Conservation (phyloP, 192 early-diverging fungal genomes). For the Backusella morwellensis region DNA sequence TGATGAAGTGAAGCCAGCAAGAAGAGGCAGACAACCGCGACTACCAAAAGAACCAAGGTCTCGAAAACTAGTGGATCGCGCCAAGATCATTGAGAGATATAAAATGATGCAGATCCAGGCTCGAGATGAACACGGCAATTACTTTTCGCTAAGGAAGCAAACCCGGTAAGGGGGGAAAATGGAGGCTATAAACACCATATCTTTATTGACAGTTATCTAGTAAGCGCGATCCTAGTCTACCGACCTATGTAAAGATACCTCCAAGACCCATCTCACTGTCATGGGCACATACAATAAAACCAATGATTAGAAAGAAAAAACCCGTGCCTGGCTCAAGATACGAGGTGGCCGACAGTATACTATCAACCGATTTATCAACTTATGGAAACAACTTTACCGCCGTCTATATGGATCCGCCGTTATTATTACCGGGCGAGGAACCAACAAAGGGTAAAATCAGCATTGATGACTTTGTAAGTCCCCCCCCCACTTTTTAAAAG, state of each 20-base stretch:
- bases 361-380: conserved; percentile 44
- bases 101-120: conserved; percentile 86
- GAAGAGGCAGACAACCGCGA: conserved; percentile 30
- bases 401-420: conserved; percentile 90
- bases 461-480: conserved; percentile 58
- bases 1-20: conserved; percentile 42
- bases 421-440: conserved; percentile 65
- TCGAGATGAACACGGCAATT: conserved; percentile 83
- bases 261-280: conserved; percentile 79
- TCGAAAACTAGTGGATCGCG: conserved; percentile 45
- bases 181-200: too few relatives aligned
- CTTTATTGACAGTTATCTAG: neutral
- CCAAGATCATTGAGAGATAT: conserved; percentile 76
- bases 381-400: conserved; percentile 78
- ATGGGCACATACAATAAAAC: conserved; percentile 78
- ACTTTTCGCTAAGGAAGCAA: conserved; percentile 83
- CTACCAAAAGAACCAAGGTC: conserved; percentile 43
- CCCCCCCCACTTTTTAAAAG: too few relatives aligned
- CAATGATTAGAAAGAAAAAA: conserved; percentile 12
- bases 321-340: conserved; percentile 31
- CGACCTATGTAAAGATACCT: conserved; percentile 88
- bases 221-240: conserved; percentile 74
- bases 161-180: conserved; percentile 44
- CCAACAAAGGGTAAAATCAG: conserved; percentile 61
- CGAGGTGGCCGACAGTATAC: conserved; percentile 40